phyloP scores from a whole-genome alignment of 179 eudicot genomes.

The Spinacia oleracea region DNA sequence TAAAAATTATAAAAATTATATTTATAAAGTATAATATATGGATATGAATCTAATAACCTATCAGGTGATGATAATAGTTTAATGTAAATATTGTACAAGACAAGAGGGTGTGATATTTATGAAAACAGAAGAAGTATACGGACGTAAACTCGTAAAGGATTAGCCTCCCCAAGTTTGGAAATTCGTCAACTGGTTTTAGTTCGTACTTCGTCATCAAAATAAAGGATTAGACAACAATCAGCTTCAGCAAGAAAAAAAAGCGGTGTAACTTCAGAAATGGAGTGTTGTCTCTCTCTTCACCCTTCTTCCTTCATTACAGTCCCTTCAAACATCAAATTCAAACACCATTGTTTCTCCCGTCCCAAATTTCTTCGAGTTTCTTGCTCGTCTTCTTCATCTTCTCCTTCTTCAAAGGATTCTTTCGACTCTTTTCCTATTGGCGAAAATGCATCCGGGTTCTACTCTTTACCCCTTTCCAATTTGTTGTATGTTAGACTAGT shows the following conservation, averaged over 20 bases:
- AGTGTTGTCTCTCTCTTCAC: slow-evolving; percentile 2
- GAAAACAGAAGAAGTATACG: no score
- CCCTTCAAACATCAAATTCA: not conserved
- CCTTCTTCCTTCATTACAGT: not conserved
- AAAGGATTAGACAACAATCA: not conserved
- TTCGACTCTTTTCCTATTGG: slow-evolving; percentile 33
- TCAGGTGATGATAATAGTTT: no score
- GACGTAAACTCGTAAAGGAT: no score
- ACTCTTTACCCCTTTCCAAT: not conserved
- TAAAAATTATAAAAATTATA: no score
- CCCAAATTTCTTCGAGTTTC: slow-evolving; percentile 13
- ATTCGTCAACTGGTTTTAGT: no score
- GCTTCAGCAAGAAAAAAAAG: not conserved
- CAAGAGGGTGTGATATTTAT: no score
- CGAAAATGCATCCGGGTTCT: slow-evolving; percentile 38
- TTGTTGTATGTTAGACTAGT: not conserved
- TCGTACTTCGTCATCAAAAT: not conserved
- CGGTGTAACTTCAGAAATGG: not conserved
- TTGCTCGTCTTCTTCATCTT: slow-evolving; percentile 33
- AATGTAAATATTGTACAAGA: no score
- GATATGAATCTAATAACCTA: no score
- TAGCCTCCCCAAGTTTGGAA: no score
- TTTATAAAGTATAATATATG: no score
- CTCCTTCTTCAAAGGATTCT: slow-evolving; percentile 38
- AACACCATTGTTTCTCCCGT: slow-evolving; percentile 14